A percentile compares a stretch with the other conserved stretches of the same genome.
Evolutionary conservation across 2,329 filamentous ascomycete genomes (phyloP).

Genomic region (Cordyceps tenuipes): DNA sequence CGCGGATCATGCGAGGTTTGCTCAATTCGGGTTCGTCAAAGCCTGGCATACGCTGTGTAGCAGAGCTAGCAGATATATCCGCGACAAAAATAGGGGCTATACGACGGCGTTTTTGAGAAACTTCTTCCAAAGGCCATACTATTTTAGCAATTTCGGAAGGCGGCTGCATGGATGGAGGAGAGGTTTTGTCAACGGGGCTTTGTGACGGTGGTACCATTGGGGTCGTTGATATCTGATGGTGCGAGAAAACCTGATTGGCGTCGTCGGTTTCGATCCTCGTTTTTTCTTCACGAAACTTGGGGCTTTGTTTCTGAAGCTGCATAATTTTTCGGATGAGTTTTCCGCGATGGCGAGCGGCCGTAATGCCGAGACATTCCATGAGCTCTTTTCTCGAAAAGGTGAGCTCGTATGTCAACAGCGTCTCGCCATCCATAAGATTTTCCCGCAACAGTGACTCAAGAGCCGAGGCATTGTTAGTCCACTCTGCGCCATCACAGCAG

Average conservation of each 20-base stretch:
- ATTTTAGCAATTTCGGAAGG: background rate
- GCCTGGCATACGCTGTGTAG: conserved; percentile 5
- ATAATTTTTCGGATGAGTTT: conserved; percentile 50
- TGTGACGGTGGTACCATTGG: background rate
- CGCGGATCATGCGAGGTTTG: background rate
- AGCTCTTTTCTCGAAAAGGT: conserved; percentile 42
- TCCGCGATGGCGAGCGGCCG: conserved; percentile 47
- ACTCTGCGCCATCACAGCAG: conserved; percentile 45
- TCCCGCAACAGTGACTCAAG: conserved; percentile 51
- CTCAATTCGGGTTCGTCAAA: background rate
- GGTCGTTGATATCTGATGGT: background rate
- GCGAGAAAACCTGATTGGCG: background rate
- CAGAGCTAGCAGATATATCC: conserved; percentile 15
- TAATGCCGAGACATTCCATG: conserved; percentile 47
- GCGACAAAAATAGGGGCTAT: conserved; percentile 19
- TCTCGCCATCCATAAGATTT: conserved; percentile 57
- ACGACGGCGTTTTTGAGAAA: conserved; percentile 20
- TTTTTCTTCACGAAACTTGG: conserved; percentile 30
- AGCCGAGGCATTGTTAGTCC: conserved; percentile 36
- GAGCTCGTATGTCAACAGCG: conserved; percentile 50
- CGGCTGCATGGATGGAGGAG: background rate
- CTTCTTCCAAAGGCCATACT: background rate
- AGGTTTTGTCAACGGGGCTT: background rate
- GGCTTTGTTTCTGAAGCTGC: conserved; percentile 45
- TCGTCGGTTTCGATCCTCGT: background rate